These are phyloP conservation scores for Fonsecaea multimorphosa DNA, from an alignment of 2,329 filamentous ascomycete genomes.

Conservation along the genomic window DNA sequence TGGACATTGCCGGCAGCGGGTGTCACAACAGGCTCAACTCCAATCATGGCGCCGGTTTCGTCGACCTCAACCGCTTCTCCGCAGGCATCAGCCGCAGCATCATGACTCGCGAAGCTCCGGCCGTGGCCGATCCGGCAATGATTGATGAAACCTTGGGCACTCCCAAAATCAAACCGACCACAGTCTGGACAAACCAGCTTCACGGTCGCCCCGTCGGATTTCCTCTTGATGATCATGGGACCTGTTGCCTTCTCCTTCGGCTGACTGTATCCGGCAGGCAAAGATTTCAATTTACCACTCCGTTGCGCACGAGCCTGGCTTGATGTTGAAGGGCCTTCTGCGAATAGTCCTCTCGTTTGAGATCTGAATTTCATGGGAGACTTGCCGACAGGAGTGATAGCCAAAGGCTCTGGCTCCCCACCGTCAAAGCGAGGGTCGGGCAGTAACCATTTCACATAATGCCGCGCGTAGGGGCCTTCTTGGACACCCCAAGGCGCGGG, in stretches of 20 bases:
- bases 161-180: slow-evolving; percentile 87
- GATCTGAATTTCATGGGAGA: slow-evolving; percentile 71
- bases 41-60: slow-evolving; percentile 59
- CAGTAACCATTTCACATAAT: slow-evolving; percentile 95
- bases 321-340: slow-evolving; percentile 58
- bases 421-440: slow-evolving; percentile 87
- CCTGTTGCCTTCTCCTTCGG: slow-evolving; percentile 77
- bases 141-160: slow-evolving; percentile 98
- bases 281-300: slow-evolving; percentile 67
- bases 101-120: slow-evolving; percentile 92
- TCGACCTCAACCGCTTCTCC: slow-evolving; percentile 80
- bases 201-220: slow-evolving; percentile 80
- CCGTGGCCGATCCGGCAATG: slow-evolving; percentile 96
- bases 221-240: slow-evolving; percentile 82
- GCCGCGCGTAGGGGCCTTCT: slow-evolving; percentile 89
- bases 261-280: slow-evolving; percentile 72
- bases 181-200: slow-evolving; percentile 91
- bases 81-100: slow-evolving; percentile 86
- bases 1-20: slow-evolving; percentile 62
- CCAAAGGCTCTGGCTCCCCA: slow-evolving; percentile 45
- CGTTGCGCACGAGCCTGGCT: slow-evolving; percentile 65
- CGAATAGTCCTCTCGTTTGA: slow-evolving; percentile 73
- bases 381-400: slow-evolving; percentile 44
- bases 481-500: slow-evolving; percentile 88
- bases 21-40: slow-evolving; percentile 41